Evolutionary conservation across 345 rosid genomes (phyloP), one percentile per base, ranked within the genome.

Genomic region (Eucalyptus sideroxylon): DNA sequence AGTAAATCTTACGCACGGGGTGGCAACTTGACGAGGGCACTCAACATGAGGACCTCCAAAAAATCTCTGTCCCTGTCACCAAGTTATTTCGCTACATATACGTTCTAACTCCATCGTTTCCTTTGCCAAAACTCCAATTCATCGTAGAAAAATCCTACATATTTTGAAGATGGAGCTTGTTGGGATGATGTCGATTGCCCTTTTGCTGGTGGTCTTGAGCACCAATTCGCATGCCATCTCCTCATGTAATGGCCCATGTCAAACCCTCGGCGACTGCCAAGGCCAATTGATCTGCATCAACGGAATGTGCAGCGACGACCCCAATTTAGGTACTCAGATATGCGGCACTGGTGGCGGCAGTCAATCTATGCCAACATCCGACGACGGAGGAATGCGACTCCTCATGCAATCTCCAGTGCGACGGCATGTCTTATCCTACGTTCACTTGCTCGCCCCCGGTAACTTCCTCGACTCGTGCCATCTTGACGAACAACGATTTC

Each of bases 201-300:
- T 65, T 65, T 65, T 65, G 72, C 9, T n/a, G 37, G 37, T 65
- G 72, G 17, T n/a, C 37, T 15, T 65, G 72, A 65, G 72, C 72
- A 65, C 72, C 72, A n/a, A 65, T 17, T 89, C 90, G 10, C 40
- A 34, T 30, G 92, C 94, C 77, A 40, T 93, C 44, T 93, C 92
- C 86, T 50, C 86, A 3, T 93, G 93, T 88, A 88, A 90, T 21
- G 94, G 94, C 59, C 92, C 91, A 8, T 92, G 96, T 34, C 62
- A 17, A n/a, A 89, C 91, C 8, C 34, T 62, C 10, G 47, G 92
- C 47, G 94, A 94, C 87, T 93, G 95, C 87, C 21, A 34, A 1
- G 93, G 95, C 44, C 92, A 91, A 87, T 92, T 93, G 53, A 92
- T 90, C 56, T 93, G 95, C 92, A 90, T 89, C 86, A 69, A 89